Conservation (phyloP, 805 yeast genomes). For the Ogataea nitratoaversa region DNA sequence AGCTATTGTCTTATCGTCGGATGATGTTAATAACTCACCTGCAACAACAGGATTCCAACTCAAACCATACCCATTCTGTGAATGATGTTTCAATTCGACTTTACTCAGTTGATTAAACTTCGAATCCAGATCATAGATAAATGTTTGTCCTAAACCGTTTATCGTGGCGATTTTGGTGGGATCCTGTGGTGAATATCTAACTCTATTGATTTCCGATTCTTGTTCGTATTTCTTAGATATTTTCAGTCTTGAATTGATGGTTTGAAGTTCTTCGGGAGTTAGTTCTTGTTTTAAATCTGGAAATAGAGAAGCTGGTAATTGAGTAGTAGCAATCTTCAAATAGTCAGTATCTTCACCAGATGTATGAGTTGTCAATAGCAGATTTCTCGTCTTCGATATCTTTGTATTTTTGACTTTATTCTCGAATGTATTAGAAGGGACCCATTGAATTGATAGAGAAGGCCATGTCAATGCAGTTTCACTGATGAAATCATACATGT, state of each 20-base stretch:
- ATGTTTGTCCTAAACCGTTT: conserved; percentile 61
- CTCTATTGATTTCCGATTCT: conserved; percentile 65
- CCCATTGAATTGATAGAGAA: conserved; percentile 73
- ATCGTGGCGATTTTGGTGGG: conserved; percentile 57
- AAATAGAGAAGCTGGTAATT: conserved; percentile 45
- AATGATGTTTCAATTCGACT: conserved; percentile 46
- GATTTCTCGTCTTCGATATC: conserved; percentile 36
- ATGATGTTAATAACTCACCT: conserved; percentile 53
- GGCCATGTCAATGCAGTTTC: conserved; percentile 85
- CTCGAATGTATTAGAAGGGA: conserved; percentile 40
- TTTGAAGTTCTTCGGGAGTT: conserved; percentile 25
- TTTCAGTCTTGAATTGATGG: conserved; percentile 52
- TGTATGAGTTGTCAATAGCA: conserved; percentile 70
- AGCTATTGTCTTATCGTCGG: conserved; percentile 65
- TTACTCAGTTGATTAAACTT: conserved; percentile 17
- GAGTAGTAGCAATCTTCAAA: conserved; percentile 60
- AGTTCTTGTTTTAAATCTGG: conserved; percentile 16
- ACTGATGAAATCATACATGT: conserved; percentile 78
- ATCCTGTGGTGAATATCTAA: conserved; percentile 64
- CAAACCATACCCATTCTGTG: conserved; percentile 70
- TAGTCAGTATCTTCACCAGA: conserved; percentile 64
- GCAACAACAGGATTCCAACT: conserved; percentile 52
- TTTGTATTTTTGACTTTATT: conserved; percentile 25
- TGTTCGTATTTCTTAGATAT: conserved; percentile 59
- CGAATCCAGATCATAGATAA: conserved; percentile 40